A percentile compares a stretch with the other conserved stretches of the same genome.
Conservation (phyloP, 768 basidiomycete genomes). For the Infundibulicybe gibba region DNA sequence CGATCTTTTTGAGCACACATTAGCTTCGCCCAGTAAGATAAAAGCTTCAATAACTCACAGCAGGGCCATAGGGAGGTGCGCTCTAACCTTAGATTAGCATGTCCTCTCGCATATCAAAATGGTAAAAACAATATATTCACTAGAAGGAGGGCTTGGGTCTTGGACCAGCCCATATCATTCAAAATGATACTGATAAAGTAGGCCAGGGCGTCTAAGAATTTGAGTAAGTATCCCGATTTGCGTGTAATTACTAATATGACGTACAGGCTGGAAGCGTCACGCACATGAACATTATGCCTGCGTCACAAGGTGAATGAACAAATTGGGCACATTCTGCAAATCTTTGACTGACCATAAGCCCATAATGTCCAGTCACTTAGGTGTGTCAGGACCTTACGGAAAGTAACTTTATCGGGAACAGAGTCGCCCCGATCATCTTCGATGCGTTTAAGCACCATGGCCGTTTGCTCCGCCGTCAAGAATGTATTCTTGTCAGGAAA, state of each 20-base stretch:
- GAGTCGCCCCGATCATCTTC: slow-evolving; percentile 51
- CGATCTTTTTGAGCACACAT: slow-evolving; percentile 19
- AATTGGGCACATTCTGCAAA: no score
- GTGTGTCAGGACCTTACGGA: slow-evolving; percentile 30
- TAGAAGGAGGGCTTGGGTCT: slow-evolving; percentile 33
- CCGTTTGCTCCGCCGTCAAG: slow-evolving; percentile 38
- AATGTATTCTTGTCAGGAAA: slow-evolving; percentile 47
- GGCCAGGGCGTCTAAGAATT: slow-evolving; percentile 30
- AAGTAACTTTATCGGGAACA: slow-evolving; percentile 36
- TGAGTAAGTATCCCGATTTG: background rate
- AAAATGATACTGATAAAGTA: slow-evolving; percentile 48
- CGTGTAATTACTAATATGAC: slow-evolving; percentile 3
- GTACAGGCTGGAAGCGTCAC: slow-evolving; percentile 39
- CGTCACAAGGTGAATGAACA: no score
- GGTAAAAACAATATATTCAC: slow-evolving; percentile 17
- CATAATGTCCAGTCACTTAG: slow-evolving; percentile 44
- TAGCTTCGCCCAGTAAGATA: background rate
- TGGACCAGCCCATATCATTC: slow-evolving; percentile 39
- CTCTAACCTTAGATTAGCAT: slow-evolving; percentile 22
- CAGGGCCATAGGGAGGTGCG: slow-evolving; percentile 42
- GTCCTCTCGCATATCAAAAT: background rate
- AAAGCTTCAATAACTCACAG: slow-evolving; percentile 23
- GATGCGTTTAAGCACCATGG: slow-evolving; percentile 39
- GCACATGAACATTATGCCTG: slow-evolving; percentile 43
- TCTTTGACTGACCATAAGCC: slow-evolving; percentile 34